phyloP scores from a whole-genome alignment of 2,329 filamentous ascomycete species.

The Cucurbitaria berberidis region DNA sequence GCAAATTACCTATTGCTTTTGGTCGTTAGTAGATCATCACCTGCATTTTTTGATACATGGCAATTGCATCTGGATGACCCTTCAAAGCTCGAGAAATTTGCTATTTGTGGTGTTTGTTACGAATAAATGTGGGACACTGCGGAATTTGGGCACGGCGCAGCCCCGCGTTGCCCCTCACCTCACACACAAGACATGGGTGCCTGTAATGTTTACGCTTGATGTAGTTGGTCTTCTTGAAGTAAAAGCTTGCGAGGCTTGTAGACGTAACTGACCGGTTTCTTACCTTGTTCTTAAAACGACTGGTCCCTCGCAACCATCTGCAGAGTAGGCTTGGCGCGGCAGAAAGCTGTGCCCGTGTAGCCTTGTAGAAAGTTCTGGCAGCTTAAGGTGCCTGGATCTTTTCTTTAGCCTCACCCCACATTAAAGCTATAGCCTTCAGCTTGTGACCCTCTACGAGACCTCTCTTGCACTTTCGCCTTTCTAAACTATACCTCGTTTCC shows the following conservation, averaged over 20 bases:
- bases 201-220: background rate
- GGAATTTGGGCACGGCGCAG: background rate
- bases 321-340: slow-evolving; percentile 31
- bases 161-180: slow-evolving; percentile 40
- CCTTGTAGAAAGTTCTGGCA: slow-evolving; percentile 46
- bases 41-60: background rate
- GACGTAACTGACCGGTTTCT: background rate
- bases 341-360: slow-evolving; percentile 11
- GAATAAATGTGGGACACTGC: background rate
- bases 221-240: background rate
- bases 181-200: slow-evolving; percentile 14
- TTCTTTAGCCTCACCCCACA: slow-evolving; percentile 28
- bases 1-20: background rate
- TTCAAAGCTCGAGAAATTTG: background rate
- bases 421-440: slow-evolving; percentile 1
- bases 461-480: background rate
- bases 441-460: background rate
- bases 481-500: background rate
- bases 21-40: background rate
- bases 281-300: background rate
- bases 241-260: background rate
- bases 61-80: no score
- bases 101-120: background rate
- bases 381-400: slow-evolving; percentile 23
- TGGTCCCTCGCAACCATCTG: slow-evolving; percentile 8